These are phyloP conservation scores for Podospora pseudoanserina DNA, from an alignment of 495 filamentous ascomycete genomes.

Conservation along the genomic window DNA sequence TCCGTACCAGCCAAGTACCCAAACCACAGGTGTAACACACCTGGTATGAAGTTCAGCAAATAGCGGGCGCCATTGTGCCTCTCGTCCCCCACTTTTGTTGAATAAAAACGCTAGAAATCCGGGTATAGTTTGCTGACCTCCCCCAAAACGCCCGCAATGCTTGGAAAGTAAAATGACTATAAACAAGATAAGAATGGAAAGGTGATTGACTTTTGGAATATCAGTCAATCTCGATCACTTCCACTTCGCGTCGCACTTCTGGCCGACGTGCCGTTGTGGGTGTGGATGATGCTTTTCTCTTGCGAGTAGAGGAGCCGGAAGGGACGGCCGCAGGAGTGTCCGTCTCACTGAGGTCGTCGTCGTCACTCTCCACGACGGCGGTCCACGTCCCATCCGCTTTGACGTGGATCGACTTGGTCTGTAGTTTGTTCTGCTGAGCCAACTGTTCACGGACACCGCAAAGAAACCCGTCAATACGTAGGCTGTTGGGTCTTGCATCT, in stretches of 20 bases:
- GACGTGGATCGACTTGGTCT: constrained; percentile 57
- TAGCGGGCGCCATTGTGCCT: not conserved
- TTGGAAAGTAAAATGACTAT: not conserved
- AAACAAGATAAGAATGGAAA: not conserved
- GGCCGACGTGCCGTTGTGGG: not conserved
- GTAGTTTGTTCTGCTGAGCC: constrained; percentile 36
- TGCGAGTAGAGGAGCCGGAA: not conserved
- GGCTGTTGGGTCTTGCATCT: constrained; percentile 67
- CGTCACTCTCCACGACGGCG: constrained; percentile 31
- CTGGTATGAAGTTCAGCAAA: not conserved
- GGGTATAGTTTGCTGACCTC: not conserved
- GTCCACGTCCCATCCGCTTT: constrained; percentile 58
- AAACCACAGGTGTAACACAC: not conserved
- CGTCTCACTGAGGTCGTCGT: constrained; percentile 28
- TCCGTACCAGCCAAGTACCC: not conserved
- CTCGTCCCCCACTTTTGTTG: not conserved
- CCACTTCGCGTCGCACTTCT: constrained; percentile 13
- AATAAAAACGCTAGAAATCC: not conserved
- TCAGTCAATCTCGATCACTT: constrained; percentile 26
- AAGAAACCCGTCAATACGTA: constrained; percentile 70
- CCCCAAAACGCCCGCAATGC: not conserved
- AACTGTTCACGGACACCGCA: constrained; percentile 53
- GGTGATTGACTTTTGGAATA: not conserved
- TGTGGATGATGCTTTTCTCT: constrained; percentile 1
- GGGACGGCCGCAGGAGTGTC: not conserved